Conservation (phyloP, 148 eudicot species). For the Camellia lanceoleosa region DNA sequence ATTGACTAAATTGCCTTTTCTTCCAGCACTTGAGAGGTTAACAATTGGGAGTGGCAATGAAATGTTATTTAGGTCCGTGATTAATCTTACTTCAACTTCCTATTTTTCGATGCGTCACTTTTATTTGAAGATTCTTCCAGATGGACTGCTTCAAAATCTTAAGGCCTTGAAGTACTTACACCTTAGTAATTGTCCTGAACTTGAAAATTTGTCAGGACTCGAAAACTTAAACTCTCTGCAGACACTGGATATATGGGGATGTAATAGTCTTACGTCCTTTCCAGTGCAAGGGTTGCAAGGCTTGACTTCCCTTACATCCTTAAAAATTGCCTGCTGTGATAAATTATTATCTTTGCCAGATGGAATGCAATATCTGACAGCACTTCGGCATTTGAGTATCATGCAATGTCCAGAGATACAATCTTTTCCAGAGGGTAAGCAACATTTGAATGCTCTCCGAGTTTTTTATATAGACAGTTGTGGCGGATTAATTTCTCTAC, state of each 20-base stretch:
- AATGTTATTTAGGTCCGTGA: neutral
- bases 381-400: too few relatives aligned
- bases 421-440: neutral
- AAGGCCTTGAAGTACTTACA: neutral
- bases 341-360: neutral
- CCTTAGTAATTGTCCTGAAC: neutral
- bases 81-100: neutral
- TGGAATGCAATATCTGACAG: too few relatives aligned
- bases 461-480: rapidly evolving
- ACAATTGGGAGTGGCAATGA: neutral
- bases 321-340: neutral
- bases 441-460: neutral
- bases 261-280: neutral
- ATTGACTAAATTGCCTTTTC: neutral
- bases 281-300: neutral
- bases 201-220: neutral
- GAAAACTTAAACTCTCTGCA: neutral
- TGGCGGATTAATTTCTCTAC: neutral
- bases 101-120: neutral
- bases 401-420: too few relatives aligned
- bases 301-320: neutral
- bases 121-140: too few relatives aligned
- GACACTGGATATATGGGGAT: neutral
- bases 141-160: neutral
- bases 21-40: neutral